Base-by-base conservation (phyloP, 148 eudicot species). In the Camellia japonica region DNA sequence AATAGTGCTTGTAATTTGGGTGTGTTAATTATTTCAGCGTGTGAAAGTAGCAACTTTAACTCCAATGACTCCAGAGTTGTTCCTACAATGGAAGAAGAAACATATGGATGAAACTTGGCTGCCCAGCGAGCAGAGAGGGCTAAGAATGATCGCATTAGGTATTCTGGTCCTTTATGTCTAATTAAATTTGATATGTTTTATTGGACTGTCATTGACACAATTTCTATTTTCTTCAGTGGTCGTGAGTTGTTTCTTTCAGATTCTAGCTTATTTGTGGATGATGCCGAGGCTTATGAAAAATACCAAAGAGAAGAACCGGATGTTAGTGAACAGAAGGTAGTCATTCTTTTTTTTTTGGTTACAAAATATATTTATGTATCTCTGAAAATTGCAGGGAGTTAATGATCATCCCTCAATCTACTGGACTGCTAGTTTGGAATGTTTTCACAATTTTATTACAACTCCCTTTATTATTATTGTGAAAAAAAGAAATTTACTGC, bases 141-240 rank as follows among this genome's bases (percentile, higher is more conserved):
- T 59, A 92, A 90, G 90, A 92, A 90, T 89, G 96, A 92, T 68
- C 90, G 93, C 73, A 83, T 92, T 91, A 92, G 95, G 95, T 90
- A 83, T 55, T 44, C 14, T 68, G 8, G 43, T 64, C 41, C 52
- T 41, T 52, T 30, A 30, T 61, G 30, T 9, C 18, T 3, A 18
- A 54, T 78, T 23, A 43, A 49, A 14, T 56, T 51, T 15, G 67
- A 38, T 79, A 78, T 66, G 47, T 68, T 58, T 8, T 54, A 52
- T 60, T 78, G 62, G 55, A 38, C 38, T 62, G 41, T 38, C 46
- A 19, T 43, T 74, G 70, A 80, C 74, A 20, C 76, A 19, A 19
- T 74, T 23, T 54, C 75, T 66, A 62, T 74, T 20, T 54, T 42
- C 69, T 88, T 71, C 89, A 92, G 96, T 87, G 96, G 96, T 10